Base-by-base conservation (phyloP, 1,139 yeast species). In the Hanseniaspora uvarum region DNA sequence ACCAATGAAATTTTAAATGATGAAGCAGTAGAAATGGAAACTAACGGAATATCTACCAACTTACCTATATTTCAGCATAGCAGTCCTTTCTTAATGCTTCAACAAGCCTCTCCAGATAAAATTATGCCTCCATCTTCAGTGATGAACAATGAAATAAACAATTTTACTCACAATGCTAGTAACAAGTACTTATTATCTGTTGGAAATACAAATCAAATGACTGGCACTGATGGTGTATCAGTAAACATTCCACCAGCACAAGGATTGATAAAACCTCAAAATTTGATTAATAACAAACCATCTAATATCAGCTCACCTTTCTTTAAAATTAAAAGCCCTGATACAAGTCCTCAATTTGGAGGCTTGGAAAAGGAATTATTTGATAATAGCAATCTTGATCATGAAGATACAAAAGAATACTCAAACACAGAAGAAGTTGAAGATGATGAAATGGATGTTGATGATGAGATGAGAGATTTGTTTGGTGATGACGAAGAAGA, bases 401-500 rank as follows among this genome's bases (percentile, higher is more conserved):
- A 61, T 37, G 57, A 62, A 26, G 63, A 62, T 33, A 55, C 62
- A n/a, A 59, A 62, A 33, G 43, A 31, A 7, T 30, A 21, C 19
- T 30, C 21, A 30, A 36, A 37, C 3, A 12, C 23, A 44, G 61
- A 57, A 16, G 67, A 66, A 44, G 31, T 12, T 4, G 31, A 28
- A 28, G 31, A 28, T 2, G 31, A 28, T 12, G 67, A 65, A 28
- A 61, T 58, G 14, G 58, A 58, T 40, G 60, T 59, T 19, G 64
- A 65, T 30, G 69, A 56, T 30, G 46, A 54, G 24, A 54, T 59
- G 52, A 49, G 63, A 10, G 68, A 66, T 46, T 58, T 68, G 23
- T 64, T 68, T 54, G 68, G 68, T 16, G 67, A 65, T 28, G 63
- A 59, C 16, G 57, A 58, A 36, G 61, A 60, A 12, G 64, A 64